phyloP scores from a whole-genome alignment of 192 early-diverging fungal species.

The Coemansia sp. region DNA sequence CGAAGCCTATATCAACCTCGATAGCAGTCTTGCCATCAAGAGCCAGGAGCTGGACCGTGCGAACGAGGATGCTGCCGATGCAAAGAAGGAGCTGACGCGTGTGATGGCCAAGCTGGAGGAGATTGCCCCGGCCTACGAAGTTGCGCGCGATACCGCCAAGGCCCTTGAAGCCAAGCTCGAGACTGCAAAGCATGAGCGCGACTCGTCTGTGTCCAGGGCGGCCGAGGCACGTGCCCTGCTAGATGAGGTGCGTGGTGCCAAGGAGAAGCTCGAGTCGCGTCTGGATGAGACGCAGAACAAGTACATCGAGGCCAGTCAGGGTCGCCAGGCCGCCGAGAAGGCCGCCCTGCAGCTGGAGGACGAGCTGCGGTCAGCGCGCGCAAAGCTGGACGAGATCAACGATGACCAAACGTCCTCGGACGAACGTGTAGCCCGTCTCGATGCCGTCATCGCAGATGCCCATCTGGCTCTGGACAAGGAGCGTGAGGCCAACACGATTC shows the following conservation, averaged over 20 bases:
- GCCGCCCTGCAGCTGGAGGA: slow-evolving; percentile 69
- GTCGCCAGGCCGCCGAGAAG: slow-evolving; percentile 68
- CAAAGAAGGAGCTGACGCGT: slow-evolving; percentile 73
- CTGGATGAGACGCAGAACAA: slow-evolving; percentile 67
- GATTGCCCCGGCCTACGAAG: slow-evolving; percentile 54
- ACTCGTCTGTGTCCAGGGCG: slow-evolving; percentile 39
- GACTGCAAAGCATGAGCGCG: slow-evolving; percentile 64
- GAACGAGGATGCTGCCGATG: slow-evolving; percentile 70
- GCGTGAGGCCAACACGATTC: slow-evolving; percentile 65
- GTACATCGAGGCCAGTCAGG: slow-evolving; percentile 65
- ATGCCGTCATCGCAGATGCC: slow-evolving; percentile 50
- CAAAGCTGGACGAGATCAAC: slow-evolving; percentile 73
- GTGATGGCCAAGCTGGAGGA: slow-evolving; percentile 70
- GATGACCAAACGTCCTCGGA: slow-evolving; percentile 61
- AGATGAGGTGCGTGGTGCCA: slow-evolving; percentile 65
- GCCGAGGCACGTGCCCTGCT: slow-evolving; percentile 68
- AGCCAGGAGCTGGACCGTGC: slow-evolving; percentile 71
- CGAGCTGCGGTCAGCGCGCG: slow-evolving; percentile 71
- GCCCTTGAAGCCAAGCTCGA: slow-evolving; percentile 62
- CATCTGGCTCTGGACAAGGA: slow-evolving; percentile 65
- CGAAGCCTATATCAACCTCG: slow-evolving; percentile 69
- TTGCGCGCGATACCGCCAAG: slow-evolving; percentile 57
- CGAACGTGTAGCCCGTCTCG: slow-evolving; percentile 63
- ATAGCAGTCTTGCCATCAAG: slow-evolving; percentile 64
- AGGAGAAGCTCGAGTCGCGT: slow-evolving; percentile 70